Conservation (phyloP, 148 eudicot genomes). For the Rhododendron molle region DNA sequence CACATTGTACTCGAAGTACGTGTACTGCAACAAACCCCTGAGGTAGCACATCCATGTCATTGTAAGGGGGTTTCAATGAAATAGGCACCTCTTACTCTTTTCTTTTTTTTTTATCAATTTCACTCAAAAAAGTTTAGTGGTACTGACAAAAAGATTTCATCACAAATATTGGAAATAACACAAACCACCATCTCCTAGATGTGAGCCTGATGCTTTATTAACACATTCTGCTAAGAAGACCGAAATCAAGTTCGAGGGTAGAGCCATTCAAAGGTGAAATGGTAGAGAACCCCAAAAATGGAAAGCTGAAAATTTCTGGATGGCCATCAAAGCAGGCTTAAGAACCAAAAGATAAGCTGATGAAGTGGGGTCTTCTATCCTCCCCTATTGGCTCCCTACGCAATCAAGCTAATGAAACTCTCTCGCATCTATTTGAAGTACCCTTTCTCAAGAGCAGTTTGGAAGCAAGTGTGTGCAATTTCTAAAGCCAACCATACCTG, state of each 20-base stretch:
- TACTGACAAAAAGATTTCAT: background rate
- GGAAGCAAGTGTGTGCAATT: background rate
- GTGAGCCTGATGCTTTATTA: background rate
- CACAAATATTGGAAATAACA: background rate
- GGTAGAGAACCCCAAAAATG: background rate
- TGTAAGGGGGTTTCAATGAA: background rate
- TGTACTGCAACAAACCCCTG: background rate
- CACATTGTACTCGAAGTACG: background rate
- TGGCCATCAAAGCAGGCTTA: background rate
- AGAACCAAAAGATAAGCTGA: background rate
- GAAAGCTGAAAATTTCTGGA: background rate
- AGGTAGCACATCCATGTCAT: background rate
- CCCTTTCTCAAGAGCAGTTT: background rate
- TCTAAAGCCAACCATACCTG: background rate
- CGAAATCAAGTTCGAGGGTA: background rate
- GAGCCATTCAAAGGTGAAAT: background rate
- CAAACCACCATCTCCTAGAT: background rate
- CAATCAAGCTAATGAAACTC: background rate
- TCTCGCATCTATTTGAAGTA: background rate
- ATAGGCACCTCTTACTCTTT: background rate
- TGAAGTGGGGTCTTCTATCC: background rate
- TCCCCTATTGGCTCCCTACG: background rate
- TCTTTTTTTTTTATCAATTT: background rate
- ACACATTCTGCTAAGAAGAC: background rate
- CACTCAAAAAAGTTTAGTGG: background rate